Conservation (phyloP, 305 asterid species). For the Solanum chacoense region DNA sequence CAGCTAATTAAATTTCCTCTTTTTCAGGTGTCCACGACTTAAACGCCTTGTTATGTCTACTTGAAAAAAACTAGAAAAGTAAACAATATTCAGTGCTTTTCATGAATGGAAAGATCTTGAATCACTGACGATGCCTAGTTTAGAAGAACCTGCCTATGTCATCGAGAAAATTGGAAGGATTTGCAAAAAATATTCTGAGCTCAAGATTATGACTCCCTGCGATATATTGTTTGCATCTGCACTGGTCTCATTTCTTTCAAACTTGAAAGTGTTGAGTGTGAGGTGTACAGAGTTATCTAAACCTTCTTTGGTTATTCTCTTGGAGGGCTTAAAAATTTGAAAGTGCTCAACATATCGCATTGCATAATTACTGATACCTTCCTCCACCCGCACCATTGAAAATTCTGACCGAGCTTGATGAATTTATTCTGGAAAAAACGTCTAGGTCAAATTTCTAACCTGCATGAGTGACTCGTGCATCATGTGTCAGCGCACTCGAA, state of each 20-base stretch:
- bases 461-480: no score
- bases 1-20: not conserved
- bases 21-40: not conserved
- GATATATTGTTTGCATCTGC: not conserved
- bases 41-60: not conserved
- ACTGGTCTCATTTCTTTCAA: not conserved
- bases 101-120: conserved; percentile 53
- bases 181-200: not conserved
- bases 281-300: not conserved
- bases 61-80: conserved; percentile 59
- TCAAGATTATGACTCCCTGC: not conserved
- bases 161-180: not conserved
- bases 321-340: not conserved
- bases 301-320: not conserved
- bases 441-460: no score
- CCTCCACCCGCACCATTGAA: not conserved
- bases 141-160: not conserved
- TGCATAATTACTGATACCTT: not conserved
- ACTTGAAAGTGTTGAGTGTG: not conserved
- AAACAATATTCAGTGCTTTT: conserved; percentile 51
- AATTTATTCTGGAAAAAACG: no score
- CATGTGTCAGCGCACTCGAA: no score
- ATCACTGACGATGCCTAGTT: conserved; percentile 54
- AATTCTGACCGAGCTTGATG: not conserved
- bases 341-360: not conserved